Evolutionary conservation across 2,329 filamentous ascomycete species (phyloP).

Genomic region (Capronia americana): DNA sequence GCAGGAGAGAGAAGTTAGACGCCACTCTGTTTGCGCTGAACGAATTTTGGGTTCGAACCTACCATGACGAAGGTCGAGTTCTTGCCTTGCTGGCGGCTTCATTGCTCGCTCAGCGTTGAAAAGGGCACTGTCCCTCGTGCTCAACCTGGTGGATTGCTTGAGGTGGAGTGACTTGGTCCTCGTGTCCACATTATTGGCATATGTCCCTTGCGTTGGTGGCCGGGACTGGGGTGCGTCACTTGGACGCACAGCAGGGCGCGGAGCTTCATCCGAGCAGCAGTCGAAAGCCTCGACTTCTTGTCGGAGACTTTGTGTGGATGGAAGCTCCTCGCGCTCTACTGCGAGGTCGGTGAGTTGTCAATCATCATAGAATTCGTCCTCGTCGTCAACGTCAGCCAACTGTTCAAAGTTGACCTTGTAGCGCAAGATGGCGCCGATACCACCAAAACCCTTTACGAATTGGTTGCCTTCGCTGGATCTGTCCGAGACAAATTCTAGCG

Average conservation of each 20-base stretch:
- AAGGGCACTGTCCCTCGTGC: constrained; percentile 14
- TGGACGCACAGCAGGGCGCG: constrained; percentile 33
- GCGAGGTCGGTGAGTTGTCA: constrained; percentile 39
- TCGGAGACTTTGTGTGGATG: constrained; percentile 59
- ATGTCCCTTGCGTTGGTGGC: constrained; percentile 12
- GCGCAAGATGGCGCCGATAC: constrained; percentile 93
- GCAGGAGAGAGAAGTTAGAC: constrained; percentile 11
- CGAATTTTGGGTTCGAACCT: constrained; percentile 18
- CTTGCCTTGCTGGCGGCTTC: constrained; percentile 38
- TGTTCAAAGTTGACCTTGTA: constrained; percentile 99
- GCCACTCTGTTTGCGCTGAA: not conserved
- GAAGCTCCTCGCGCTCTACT: constrained; percentile 73
- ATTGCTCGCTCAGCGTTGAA: constrained; percentile 32
- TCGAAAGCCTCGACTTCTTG: constrained; percentile 8
- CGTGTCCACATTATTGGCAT: constrained; percentile 2
- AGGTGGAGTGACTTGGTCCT: constrained; percentile 21
- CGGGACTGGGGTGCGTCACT: constrained; percentile 34
- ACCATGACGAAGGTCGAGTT: constrained; percentile 39
- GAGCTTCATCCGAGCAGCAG: constrained; percentile 42
- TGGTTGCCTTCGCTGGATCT: constrained; percentile 98
- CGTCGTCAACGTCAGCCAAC: constrained; percentile 83
- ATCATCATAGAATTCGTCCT: constrained; percentile 88
- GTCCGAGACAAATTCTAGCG: constrained; percentile 96
- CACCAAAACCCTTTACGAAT: constrained; percentile 99
- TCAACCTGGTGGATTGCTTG: constrained; percentile 21